Conservation (phyloP, 2,329 filamentous ascomycete species). For the Curvularia hawaiiensis region DNA sequence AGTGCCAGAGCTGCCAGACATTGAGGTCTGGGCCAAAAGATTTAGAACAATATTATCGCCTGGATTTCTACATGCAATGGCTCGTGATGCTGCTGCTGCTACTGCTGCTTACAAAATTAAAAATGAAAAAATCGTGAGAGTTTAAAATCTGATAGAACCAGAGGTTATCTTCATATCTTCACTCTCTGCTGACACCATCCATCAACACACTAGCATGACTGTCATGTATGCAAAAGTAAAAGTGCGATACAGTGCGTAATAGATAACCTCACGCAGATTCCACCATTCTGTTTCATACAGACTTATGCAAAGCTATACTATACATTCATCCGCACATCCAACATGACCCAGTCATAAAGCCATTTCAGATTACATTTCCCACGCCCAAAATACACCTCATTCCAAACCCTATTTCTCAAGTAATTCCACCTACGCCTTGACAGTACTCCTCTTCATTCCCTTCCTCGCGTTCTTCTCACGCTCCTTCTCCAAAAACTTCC, state of each 20-base stretch:
- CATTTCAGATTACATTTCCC: not conserved
- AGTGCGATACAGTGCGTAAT: not conserved
- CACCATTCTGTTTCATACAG: not conserved
- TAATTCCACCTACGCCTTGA: conserved; percentile 47
- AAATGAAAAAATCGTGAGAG: no score
- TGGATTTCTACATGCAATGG: not conserved
- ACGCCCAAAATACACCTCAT: not conserved
- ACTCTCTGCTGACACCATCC: not conserved
- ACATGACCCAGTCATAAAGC: not conserved
- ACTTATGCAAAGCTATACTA: not conserved
- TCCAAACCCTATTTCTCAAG: not conserved
- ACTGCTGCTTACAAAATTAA: no score
- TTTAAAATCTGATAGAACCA: no score
- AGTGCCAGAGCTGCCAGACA: not conserved
- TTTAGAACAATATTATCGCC: not conserved
- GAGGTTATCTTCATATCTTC: not conserved
- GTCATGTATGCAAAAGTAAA: not conserved
- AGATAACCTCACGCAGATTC: not conserved
- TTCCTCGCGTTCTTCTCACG: conserved; percentile 80
- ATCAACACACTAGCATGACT: not conserved
- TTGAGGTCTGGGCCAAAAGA: not conserved
- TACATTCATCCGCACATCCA: conserved; percentile 1
- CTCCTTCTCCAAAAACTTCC: conserved; percentile 75
- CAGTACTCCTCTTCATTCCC: conserved; percentile 66
- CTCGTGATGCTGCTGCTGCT: not conserved